These are phyloP conservation scores for Pestalotiopsis sp. DNA, from an alignment of 2,329 filamentous ascomycete genomes.

Conservation along the genomic window DNA sequence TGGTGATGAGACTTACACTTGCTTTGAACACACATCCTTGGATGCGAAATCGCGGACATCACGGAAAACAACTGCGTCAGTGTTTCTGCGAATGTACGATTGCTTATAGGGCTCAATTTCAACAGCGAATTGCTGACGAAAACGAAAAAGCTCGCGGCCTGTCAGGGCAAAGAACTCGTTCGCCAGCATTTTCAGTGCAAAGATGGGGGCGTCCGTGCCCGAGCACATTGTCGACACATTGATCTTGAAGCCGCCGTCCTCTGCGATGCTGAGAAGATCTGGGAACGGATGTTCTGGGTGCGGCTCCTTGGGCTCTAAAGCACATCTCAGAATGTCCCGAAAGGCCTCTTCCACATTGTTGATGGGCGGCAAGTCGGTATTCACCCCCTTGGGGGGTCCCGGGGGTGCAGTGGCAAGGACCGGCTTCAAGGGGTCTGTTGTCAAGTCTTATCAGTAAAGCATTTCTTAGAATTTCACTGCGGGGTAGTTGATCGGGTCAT, in stretches of 20 bases:
- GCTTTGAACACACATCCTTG: slow-evolving; percentile 42
- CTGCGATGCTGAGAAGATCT: slow-evolving; percentile 26
- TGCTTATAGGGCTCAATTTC: slow-evolving; percentile 69
- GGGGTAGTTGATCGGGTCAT: neutral
- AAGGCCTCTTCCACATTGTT: slow-evolving; percentile 31
- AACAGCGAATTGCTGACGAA: slow-evolving; percentile 62
- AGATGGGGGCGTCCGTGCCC: slow-evolving; percentile 74
- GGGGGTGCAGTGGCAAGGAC: neutral
- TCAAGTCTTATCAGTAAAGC: neutral
- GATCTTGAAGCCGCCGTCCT: slow-evolving; percentile 31
- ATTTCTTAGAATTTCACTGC: neutral
- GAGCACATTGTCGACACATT: slow-evolving; percentile 76
- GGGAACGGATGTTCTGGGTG: neutral
- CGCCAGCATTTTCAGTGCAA: slow-evolving; percentile 63
- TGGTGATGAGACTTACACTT: slow-evolving; percentile 31
- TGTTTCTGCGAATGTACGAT: slow-evolving; percentile 65
- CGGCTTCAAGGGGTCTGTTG: neutral
- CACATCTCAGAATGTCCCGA: slow-evolving; percentile 26
- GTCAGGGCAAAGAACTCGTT: slow-evolving; percentile 37
- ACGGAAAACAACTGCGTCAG: slow-evolving; percentile 56
- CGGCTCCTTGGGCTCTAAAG: too few species aligned
- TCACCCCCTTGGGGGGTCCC: slow-evolving; percentile 16
- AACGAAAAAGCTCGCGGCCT: slow-evolving; percentile 39
- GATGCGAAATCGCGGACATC: slow-evolving; percentile 60
- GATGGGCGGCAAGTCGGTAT: slow-evolving; percentile 26